A percentile compares a stretch with the other conserved stretches of the same genome.
phyloP scores from a whole-genome alignment of 345 rosid species.

The Dovyalis caffra region DNA sequence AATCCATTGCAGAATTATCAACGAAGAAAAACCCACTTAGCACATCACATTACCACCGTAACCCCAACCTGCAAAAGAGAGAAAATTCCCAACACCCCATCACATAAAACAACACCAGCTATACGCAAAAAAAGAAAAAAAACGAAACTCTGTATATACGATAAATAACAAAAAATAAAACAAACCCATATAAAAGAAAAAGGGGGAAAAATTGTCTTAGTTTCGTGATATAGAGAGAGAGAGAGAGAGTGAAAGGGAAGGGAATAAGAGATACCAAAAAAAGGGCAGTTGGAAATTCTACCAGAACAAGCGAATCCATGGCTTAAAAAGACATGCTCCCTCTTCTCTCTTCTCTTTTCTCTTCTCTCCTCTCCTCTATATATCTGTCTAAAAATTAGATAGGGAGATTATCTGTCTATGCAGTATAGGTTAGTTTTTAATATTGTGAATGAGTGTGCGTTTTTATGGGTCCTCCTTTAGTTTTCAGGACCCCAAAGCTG shows the following conservation, averaged over 20 bases:
- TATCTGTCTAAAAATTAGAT: background rate
- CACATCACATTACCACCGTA: conserved; percentile 45
- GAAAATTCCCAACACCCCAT: conserved; percentile 2
- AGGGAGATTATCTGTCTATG: background rate
- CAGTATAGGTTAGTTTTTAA: background rate
- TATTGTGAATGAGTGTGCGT: background rate
- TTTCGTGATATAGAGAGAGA: background rate
- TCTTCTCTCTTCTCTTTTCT: background rate
- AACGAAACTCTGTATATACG: background rate
- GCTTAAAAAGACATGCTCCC: background rate
- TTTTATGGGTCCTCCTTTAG: conserved; percentile 17
- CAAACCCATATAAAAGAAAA: conserved; percentile 8
- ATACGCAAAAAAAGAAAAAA: background rate
- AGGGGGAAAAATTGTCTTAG: background rate
- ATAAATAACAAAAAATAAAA: background rate
- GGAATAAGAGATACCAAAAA: conserved; percentile 21
- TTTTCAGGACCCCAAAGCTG: conserved; percentile 36
- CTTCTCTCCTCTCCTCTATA: background rate
- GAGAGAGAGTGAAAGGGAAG: conserved; percentile 3
- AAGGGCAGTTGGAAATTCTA: conserved; percentile 25
- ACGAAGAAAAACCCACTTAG: conserved; percentile 20
- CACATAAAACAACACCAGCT: background rate
- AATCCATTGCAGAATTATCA: conserved; percentile 32
- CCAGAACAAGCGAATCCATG: conserved; percentile 34
- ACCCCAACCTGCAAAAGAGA: conserved; percentile 33